Evolutionary conservation across 352 stramenopile species (phyloP).

Genomic region (Globisporangium solare): DNA sequence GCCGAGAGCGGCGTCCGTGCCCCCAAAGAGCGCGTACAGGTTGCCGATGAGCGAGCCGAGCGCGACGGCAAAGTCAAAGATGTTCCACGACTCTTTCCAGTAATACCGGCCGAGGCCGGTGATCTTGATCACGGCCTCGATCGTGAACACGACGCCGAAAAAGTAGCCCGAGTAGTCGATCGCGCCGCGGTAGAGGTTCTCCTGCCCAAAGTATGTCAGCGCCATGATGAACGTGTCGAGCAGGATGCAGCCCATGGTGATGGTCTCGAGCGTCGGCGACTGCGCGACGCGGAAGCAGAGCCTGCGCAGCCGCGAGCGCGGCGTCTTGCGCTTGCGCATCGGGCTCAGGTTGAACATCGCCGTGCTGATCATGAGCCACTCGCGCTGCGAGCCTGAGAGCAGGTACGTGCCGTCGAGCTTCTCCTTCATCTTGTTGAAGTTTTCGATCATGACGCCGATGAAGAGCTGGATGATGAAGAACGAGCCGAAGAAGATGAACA

Average conservation of each 20-base stretch:
- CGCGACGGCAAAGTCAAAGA: slow-evolving; percentile 77
- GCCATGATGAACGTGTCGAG: slow-evolving; percentile 85
- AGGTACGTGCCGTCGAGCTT: slow-evolving; percentile 55
- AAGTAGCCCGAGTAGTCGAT: slow-evolving; percentile 75
- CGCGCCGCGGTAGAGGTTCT: slow-evolving; percentile 38
- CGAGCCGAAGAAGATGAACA: slow-evolving; percentile 83
- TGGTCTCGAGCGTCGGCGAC: slow-evolving; percentile 56
- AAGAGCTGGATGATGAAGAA: slow-evolving; percentile 93
- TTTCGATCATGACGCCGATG: slow-evolving; percentile 90
- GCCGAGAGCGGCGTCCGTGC: slow-evolving; percentile 52
- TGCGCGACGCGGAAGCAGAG: slow-evolving; percentile 40
- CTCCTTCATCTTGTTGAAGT: slow-evolving; percentile 82
- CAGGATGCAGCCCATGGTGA: slow-evolving; percentile 81
- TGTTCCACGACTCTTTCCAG: slow-evolving; percentile 79
- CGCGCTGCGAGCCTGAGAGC: slow-evolving; percentile 68
- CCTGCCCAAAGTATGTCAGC: slow-evolving; percentile 79
- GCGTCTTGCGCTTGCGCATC: slow-evolving; percentile 37
- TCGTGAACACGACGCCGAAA: slow-evolving; percentile 78
- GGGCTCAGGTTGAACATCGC: slow-evolving; percentile 36
- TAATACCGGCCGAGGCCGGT: slow-evolving; percentile 63
- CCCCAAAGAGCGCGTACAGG: slow-evolving; percentile 33
- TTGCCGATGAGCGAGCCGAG: slow-evolving; percentile 40
- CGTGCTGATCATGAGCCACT: slow-evolving; percentile 68
- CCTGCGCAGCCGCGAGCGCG: slow-evolving; percentile 26
- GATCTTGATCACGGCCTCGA: slow-evolving; percentile 83